Percentiles rank a stretch among this genome's conserved stretches.
phyloP scores from a whole-genome alignment of 2,329 filamentous ascomycete genomes.

The Achaetomium macrosporum region DNA sequence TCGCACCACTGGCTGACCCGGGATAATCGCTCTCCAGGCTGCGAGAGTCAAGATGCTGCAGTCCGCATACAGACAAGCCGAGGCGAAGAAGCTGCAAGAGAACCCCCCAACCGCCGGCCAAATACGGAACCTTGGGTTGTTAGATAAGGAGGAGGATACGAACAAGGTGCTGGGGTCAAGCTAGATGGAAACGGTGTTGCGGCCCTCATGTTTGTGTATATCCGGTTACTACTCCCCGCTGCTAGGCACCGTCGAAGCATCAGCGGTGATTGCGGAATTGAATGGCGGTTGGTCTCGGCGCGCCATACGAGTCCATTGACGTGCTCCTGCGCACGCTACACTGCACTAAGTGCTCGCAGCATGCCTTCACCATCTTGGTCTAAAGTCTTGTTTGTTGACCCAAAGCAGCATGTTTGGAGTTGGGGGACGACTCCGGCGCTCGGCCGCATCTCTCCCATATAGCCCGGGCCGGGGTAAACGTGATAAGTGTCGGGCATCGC shows the following conservation, averaged over 20 bases:
- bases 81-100: constrained; percentile 69
- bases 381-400: background rate
- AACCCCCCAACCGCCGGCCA: constrained; percentile 75
- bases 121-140: constrained; percentile 78
- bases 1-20: constrained; percentile 7
- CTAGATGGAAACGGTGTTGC: constrained; percentile 15
- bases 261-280: background rate
- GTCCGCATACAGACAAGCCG: constrained; percentile 74
- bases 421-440: background rate
- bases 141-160: constrained; percentile 78
- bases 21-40: constrained; percentile 47
- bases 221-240: constrained; percentile 1
- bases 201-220: constrained; percentile 17
- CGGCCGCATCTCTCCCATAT: too few relatives aligned
- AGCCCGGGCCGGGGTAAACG: background rate
- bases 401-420: background rate
- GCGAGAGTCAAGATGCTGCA: constrained; percentile 74
- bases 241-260: background rate
- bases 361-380: too few relatives aligned
- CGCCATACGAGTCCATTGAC: background rate
- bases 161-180: constrained; percentile 48
- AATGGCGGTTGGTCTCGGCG: constrained; percentile 1
- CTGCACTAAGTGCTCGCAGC: too few relatives aligned
- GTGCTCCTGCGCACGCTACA: background rate
- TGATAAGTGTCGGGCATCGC: background rate